Evolutionary conservation across 2,329 filamentous ascomycete genomes (phyloP).

Genomic region (Orbilia quercus): DNA sequence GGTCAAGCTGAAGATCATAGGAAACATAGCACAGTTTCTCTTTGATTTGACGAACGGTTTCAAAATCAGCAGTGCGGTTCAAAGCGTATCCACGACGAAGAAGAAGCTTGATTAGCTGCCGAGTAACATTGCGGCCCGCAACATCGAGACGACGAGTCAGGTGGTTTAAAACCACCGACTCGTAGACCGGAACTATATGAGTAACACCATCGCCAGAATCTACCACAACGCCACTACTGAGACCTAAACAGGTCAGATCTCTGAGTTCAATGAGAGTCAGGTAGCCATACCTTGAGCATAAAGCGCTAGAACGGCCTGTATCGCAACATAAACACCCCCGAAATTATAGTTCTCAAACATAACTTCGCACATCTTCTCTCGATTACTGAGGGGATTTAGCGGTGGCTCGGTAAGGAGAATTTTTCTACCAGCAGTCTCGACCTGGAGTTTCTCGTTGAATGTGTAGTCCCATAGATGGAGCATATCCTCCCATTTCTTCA

Average conservation of each 20-base stretch:
- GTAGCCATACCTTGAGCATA: conserved; percentile 85
- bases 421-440: conserved; percentile 91
- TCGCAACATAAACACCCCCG: conserved; percentile 96
- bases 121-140: conserved; percentile 95
- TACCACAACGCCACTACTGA: conserved; percentile 94
- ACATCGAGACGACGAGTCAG: conserved; percentile 93
- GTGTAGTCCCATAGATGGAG: conserved; percentile 99
- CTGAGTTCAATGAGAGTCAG: neutral
- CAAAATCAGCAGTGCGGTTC: conserved; percentile 98
- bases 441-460: conserved; percentile 94
- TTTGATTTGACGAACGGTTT: conserved; percentile 98
- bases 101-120: conserved; percentile 94
- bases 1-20: conserved; percentile 96
- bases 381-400: conserved; percentile 96
- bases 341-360: conserved; percentile 99
- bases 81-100: conserved; percentile 93
- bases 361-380: conserved; percentile 97
- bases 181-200: conserved; percentile 98
- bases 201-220: conserved; percentile 98
- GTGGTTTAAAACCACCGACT: conserved; percentile 97
- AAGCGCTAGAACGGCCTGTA: conserved; percentile 93
- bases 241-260: conserved; percentile 65
- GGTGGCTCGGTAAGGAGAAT: conserved; percentile 97
- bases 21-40: conserved; percentile 99
- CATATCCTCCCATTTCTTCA: conserved; percentile 99